Evolutionary conservation across 257 asterid genomes (phyloP).

Genomic region (Solanum dulcamara): DNA sequence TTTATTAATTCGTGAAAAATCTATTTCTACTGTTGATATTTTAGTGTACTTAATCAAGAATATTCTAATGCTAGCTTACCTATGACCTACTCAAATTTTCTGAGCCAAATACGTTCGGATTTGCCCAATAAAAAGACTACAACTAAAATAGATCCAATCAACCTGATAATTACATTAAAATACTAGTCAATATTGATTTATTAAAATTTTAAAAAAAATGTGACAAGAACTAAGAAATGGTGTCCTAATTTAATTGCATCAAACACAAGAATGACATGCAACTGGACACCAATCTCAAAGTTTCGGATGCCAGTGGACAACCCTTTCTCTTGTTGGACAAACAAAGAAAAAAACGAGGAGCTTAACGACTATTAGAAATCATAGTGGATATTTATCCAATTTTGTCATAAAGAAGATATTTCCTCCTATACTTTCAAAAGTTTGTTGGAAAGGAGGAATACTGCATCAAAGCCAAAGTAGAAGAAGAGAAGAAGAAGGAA

Average conservation of each 20-base stretch:
- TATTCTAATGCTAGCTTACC: background rate
- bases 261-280: background rate
- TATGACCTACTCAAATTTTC: background rate
- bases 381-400: background rate
- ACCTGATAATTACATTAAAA: background rate
- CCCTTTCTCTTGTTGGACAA: background rate
- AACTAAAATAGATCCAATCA: background rate
- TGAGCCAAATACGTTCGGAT: background rate
- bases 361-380: too few relatives aligned
- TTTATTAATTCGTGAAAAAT: background rate
- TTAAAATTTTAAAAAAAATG: background rate
- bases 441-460: too few relatives aligned
- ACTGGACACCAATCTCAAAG: background rate
- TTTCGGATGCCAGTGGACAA: background rate
- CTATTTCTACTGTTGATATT: background rate
- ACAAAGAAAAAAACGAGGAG: background rate
- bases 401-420: background rate
- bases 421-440: too few relatives aligned
- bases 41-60: background rate
- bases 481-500: too few relatives aligned
- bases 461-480: too few relatives aligned
- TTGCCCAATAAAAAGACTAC: background rate
- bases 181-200: background rate
- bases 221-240: background rate
- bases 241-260: background rate